Percentiles rank a stretch among this genome's conserved stretches.
Conservation (phyloP, 2,329 filamentous ascomycete genomes). For the Penicillium griseofulvum region DNA sequence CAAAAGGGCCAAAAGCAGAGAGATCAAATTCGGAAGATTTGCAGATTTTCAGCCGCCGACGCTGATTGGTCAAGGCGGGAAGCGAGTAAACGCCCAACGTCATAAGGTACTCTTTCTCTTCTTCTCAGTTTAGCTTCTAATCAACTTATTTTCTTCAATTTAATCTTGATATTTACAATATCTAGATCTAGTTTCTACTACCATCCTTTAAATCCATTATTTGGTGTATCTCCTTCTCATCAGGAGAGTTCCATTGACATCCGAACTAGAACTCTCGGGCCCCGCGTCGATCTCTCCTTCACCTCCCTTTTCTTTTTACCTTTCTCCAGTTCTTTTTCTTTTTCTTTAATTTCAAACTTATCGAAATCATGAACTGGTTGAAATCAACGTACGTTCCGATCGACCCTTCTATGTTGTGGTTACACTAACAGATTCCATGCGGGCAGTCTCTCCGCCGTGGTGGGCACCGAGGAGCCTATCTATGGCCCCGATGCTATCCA, state of each 20-base stretch:
- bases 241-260: slow-evolving; percentile 18
- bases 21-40: slow-evolving; percentile 11
- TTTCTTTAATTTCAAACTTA: background rate
- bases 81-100: slow-evolving; percentile 25
- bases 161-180: background rate
- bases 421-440: slow-evolving; percentile 50
- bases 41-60: slow-evolving; percentile 20
- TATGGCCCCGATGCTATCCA: slow-evolving; percentile 87
- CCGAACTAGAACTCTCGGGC: slow-evolving; percentile 29
- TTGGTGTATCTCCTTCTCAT: background rate
- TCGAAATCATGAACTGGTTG: slow-evolving; percentile 83
- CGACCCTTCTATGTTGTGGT: slow-evolving; percentile 11
- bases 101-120: slow-evolving; percentile 10
- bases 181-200: background rate
- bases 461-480: slow-evolving; percentile 93
- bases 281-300: slow-evolving; percentile 35
- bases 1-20: background rate
- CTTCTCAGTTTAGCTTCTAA: background rate
- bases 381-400: slow-evolving; percentile 72
- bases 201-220: background rate
- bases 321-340: slow-evolving; percentile 5
- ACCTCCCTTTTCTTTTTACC: slow-evolving; percentile 21
- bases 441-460: slow-evolving; percentile 66
- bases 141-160: background rate
- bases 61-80: slow-evolving; percentile 22